A percentile compares a stretch with the other conserved stretches of the same genome.
Evolutionary conservation across 2,329 filamentous ascomycete species (phyloP).

Genomic region (Hypoxylon sp.): DNA sequence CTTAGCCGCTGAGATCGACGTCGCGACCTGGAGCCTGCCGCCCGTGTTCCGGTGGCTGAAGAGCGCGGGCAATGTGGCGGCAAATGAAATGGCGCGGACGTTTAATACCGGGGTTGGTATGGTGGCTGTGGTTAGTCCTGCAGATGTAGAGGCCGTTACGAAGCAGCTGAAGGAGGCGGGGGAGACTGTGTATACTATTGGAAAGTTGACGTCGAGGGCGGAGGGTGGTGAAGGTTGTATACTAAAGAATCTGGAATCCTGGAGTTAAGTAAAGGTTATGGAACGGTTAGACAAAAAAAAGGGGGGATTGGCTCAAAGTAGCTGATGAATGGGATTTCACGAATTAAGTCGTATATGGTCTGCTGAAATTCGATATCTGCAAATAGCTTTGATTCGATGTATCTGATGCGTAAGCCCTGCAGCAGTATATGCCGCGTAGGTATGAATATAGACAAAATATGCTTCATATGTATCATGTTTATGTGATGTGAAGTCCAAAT

Average conservation of each 20-base stretch:
- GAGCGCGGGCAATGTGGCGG: slow-evolving; percentile 76
- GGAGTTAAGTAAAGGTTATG: slow-evolving; percentile 50
- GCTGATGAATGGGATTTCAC: neutral
- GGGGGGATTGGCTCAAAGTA: neutral
- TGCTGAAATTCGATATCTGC: slow-evolving; percentile 8
- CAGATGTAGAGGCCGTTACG: slow-evolving; percentile 73
- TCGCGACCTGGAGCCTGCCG: slow-evolving; percentile 80
- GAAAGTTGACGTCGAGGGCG: slow-evolving; percentile 74
- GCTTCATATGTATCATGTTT: slow-evolving; percentile 22
- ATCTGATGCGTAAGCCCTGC: slow-evolving; percentile 20
- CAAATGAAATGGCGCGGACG: slow-evolving; percentile 87
- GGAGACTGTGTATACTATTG: slow-evolving; percentile 84
- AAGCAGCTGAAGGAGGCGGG: slow-evolving; percentile 74
- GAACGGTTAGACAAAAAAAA: slow-evolving; percentile 44
- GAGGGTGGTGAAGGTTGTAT: slow-evolving; percentile 71
- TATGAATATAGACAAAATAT: slow-evolving; percentile 15
- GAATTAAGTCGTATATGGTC: neutral
- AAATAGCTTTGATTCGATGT: slow-evolving; percentile 27
- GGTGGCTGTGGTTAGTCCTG: slow-evolving; percentile 83
- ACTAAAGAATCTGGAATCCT: slow-evolving; percentile 69
- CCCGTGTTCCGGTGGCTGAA: slow-evolving; percentile 91
- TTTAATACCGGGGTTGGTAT: slow-evolving; percentile 98
- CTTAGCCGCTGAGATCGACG: slow-evolving; percentile 86
- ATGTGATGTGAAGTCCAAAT: slow-evolving; percentile 16
- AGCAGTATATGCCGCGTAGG: neutral